Conservation (phyloP, 2,329 filamentous ascomycete species). For the Arthrobotrys megalospora region DNA sequence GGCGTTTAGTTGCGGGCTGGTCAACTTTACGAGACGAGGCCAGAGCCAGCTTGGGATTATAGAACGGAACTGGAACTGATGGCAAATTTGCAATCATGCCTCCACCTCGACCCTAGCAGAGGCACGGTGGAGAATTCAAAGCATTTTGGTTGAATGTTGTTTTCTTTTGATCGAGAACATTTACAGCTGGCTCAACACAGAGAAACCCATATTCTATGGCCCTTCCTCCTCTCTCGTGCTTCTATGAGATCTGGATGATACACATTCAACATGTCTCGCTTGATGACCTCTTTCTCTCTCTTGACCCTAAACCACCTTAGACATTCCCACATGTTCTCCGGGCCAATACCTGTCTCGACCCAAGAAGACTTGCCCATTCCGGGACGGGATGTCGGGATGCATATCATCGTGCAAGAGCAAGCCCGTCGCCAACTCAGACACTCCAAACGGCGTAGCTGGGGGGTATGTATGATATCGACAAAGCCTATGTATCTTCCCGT, state of each 20-base stretch:
- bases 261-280: not conserved
- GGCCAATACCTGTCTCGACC: not conserved
- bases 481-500: slow-evolving; percentile 48
- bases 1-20: not conserved
- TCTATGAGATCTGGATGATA: not conserved
- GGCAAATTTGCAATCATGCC: too few relatives aligned
- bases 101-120: too few relatives aligned
- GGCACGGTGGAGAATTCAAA: too few relatives aligned
- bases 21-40: too few relatives aligned
- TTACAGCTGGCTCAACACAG: not conserved
- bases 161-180: too few relatives aligned
- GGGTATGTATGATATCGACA: slow-evolving; percentile 26
- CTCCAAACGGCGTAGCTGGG: slow-evolving; percentile 45
- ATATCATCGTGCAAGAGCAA: slow-evolving; percentile 56
- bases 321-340: slow-evolving; percentile 1
- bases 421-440: slow-evolving; percentile 59
- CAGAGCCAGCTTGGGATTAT: too few relatives aligned
- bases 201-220: not conserved
- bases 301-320: not conserved
- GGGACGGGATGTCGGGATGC: slow-evolving; percentile 58
- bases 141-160: too few relatives aligned
- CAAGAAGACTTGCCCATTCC: slow-evolving; percentile 52
- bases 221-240: not conserved
- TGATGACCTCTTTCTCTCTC: not conserved
- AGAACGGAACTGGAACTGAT: too few relatives aligned